Base-by-base conservation (phyloP, 768 basidiomycete species). In the Pisolithus tinctorius region DNA sequence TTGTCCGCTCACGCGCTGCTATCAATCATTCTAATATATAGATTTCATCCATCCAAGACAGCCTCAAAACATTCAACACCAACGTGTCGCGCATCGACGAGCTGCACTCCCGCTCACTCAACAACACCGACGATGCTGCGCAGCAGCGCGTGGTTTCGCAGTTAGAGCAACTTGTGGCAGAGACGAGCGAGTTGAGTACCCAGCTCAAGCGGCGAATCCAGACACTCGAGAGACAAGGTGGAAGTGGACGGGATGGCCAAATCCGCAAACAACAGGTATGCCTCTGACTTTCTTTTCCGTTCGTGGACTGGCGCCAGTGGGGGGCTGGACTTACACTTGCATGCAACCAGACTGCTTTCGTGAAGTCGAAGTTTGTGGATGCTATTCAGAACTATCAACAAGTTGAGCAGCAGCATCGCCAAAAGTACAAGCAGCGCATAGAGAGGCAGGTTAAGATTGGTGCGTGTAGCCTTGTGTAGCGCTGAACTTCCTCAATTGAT, bases 401-500 rank as follows among this genome's bases (percentile, higher is more conserved):
- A 25, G 86, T 90, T 34, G 91, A 93, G 63, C 82, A 85, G 58
- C 83, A 87, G 60, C 83, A 88, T 62, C 81, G 90, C 34, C 70
- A 77, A 54, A 84, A 81, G 67, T 86, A 88, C 69, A 89, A 84
- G 69, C 82, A 88, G 65, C 74, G 88, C 25, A 80, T 92, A 71
- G 88, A 88, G 63, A 76, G 90, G 53, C 88, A 96, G 68, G 87
- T 88, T 70, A 89, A 82, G 63, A 95, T 94, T 54, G 88, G 88
- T 85, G 41, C 11, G 79, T 55, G 48, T 25, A 6, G 10, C 36
- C 46, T 14, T 46, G 27, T 14, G 26, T 55, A 6, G 11, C 34
- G 11, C 38, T 43, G 30, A 41, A 13, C 25, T 47, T 0, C 17
- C 6, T n/a, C 20, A 6, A 6, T 36, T 56, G 48, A 29, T 20